Evolutionary conservation across 2,329 filamentous ascomycete species (phyloP).

Genomic region (Arthrobotrys iridis): DNA sequence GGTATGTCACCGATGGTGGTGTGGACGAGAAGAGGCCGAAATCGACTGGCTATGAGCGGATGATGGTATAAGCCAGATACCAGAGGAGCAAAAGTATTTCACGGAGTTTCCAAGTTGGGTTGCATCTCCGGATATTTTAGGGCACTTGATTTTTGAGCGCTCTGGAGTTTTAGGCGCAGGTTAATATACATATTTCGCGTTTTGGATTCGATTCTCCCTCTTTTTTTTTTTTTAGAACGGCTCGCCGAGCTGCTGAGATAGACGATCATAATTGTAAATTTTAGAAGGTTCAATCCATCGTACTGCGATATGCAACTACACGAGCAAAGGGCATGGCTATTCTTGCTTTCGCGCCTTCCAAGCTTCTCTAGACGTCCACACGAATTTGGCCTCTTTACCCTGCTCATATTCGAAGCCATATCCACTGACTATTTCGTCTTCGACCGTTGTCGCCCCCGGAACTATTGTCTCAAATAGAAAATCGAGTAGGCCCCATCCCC

Average conservation of each 20-base stretch:
- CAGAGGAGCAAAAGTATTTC: neutral
- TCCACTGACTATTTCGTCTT: neutral
- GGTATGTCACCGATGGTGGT: slow-evolving; percentile 44
- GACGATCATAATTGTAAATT: too few relatives aligned
- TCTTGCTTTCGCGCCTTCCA: slow-evolving; percentile 8
- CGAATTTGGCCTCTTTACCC: neutral
- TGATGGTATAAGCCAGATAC: neutral
- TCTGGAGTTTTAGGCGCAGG: too few relatives aligned
- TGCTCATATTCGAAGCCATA: neutral
- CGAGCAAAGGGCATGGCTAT: neutral
- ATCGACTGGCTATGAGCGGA: slow-evolving; percentile 22
- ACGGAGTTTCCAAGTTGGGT: too few relatives aligned
- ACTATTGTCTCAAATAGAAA: neutral
- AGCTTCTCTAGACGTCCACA: slow-evolving; percentile 31
- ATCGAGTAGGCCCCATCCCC: slow-evolving; percentile 3
- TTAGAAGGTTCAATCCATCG: too few relatives aligned
- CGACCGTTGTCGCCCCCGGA: neutral
- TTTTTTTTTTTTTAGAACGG: too few relatives aligned
- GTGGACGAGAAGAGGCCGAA: neutral
- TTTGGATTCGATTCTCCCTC: too few relatives aligned
- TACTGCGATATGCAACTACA: neutral
- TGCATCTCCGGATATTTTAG: neutral
- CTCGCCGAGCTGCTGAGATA: too few relatives aligned
- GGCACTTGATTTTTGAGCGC: neutral
- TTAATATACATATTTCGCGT: too few relatives aligned